A percentile compares a stretch with the other conserved stretches of the same genome.
Evolutionary conservation across 768 basidiomycete species (phyloP).

Genomic region (Tulasnella sp.): DNA sequence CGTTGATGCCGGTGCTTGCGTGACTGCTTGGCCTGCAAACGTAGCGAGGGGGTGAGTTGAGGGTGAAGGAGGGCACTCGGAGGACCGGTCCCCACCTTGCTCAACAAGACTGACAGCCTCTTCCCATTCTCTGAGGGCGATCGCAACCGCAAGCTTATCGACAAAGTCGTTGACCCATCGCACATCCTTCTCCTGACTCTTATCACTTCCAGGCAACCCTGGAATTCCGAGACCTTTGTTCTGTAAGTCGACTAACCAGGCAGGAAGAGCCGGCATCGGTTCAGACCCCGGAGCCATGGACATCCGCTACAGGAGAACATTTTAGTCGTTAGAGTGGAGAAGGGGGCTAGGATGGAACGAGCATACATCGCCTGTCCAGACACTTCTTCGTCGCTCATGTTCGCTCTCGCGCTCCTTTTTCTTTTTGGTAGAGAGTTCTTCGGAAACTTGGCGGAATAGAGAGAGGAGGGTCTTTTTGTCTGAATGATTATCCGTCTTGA

Average conservation of each 20-base stretch:
- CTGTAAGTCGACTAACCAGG: constrained; percentile 46
- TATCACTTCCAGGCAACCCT: constrained; percentile 52
- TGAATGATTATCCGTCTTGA: constrained; percentile 70
- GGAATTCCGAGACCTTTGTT: constrained; percentile 3
- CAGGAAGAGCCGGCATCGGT: constrained; percentile 59
- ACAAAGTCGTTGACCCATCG: constrained; percentile 89
- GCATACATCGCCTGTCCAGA: constrained; percentile 45
- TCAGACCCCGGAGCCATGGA: constrained; percentile 32
- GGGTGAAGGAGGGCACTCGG: background rate
- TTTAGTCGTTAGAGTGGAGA: background rate
- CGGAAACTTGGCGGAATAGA: constrained; percentile 87
- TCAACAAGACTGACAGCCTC: constrained; percentile 82
- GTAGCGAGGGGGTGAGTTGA: background rate
- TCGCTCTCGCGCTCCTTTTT: constrained; percentile 93
- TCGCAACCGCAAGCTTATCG: constrained; percentile 86
- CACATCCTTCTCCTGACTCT: constrained; percentile 73
- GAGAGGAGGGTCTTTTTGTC: constrained; percentile 85
- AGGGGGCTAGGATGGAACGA: background rate
- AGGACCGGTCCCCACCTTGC: constrained; percentile 53
- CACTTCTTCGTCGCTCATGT: constrained; percentile 73
- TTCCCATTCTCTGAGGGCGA: constrained; percentile 84
- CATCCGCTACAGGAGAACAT: background rate
- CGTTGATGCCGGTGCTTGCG: constrained; percentile 50
- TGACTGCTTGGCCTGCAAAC: constrained; percentile 35
- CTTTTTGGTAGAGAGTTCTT: constrained; percentile 81